A percentile compares a stretch with the other conserved stretches of the same genome.
These are phyloP conservation scores for Sonneratia caseolaris DNA, from an alignment of 345 rosid species.

Conservation along the genomic window DNA sequence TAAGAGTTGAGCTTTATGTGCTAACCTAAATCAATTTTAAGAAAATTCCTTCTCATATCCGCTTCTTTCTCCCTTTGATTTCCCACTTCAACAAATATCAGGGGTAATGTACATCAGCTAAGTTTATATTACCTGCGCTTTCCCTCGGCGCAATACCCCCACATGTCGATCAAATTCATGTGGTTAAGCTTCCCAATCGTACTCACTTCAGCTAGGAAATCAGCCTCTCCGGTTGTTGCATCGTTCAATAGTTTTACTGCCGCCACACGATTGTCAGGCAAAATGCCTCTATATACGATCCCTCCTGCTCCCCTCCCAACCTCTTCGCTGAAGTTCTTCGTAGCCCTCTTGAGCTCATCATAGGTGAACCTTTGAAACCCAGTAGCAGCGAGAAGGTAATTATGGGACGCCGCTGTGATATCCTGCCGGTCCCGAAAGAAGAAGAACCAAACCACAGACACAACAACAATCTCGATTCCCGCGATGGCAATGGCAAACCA, in stretches of 20 bases:
- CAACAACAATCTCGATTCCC: conserved; percentile 16
- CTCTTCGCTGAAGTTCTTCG: conserved; percentile 22
- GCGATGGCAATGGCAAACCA: conserved; percentile 23
- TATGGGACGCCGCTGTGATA: neutral
- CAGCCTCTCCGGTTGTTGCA: conserved; percentile 18
- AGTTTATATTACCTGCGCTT: conserved; percentile 9
- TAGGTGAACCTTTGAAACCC: conserved; percentile 27
- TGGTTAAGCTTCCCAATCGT: conserved; percentile 32
- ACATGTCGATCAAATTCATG: conserved; percentile 23
- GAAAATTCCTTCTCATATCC: neutral
- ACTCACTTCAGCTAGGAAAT: conserved; percentile 30
- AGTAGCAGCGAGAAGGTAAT: conserved; percentile 9
- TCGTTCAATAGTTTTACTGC: conserved; percentile 25
- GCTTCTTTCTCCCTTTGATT: neutral
- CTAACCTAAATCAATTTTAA: neutral
- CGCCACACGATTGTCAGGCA: conserved; percentile 6
- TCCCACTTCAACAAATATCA: no score
- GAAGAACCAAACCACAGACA: conserved; percentile 18
- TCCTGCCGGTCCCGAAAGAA: conserved; percentile 13
- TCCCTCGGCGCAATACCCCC: conserved; percentile 27
- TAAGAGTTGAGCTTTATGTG: neutral
- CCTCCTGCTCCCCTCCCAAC: conserved; percentile 36
- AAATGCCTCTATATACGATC: conserved; percentile 19
- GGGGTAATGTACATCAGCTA: neutral
- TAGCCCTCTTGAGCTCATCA: conserved; percentile 19